Base-by-base conservation (phyloP, 495 filamentous ascomycete species). In the Penicillium pulvis region DNA sequence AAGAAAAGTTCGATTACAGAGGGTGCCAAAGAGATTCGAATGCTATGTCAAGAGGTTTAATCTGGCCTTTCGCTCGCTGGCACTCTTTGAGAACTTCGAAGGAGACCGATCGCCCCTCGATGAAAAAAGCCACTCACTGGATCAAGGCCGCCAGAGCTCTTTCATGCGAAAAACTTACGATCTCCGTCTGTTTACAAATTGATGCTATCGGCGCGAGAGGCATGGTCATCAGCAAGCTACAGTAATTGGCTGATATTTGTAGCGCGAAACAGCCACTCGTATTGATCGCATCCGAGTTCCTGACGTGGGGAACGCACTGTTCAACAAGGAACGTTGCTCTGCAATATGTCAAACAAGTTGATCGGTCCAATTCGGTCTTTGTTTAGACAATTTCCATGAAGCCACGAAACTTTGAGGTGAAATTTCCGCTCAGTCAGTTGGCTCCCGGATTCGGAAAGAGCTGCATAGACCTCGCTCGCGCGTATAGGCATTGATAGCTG, bases 11-110 rank as follows among this genome's bases (percentile, higher is more conserved):
- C n/a, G n/a, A n/a, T n/a, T n/a, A n/a, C n/a, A n/a, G n/a, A n/a
- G n/a, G n/a, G n/a, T n/a, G n/a, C n/a, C n/a, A n/a, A n/a, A n/a
- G n/a, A n/a, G n/a, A n/a, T n/a, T n/a, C n/a, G n/a, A n/a, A n/a
- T n/a, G n/a, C n/a, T n/a, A n/a, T n/a, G n/a, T 69, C 78, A 17
- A 71, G 75, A 6, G 73, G n/a, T n/a, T 78, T 39, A 66, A 68
- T 4, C 66, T 92, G 28, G 64, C 72, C 12, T 82, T 90, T 33
- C 58, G 91, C 24, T 85, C 85, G 31, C 73, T 92, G 4, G 88
- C 91, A 62, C 88, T 89, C 6, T 91, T 91, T 66, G 83, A 85
- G 74, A 86, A 90, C 66, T 90, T 86, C 72, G 88, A 91, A 64
- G 89, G 89, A 20, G 56, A 72, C 23, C 72, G 76, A 47, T 71